Percentiles rank a stretch among this genome's conserved stretches.
Evolutionary conservation across 2,329 filamentous ascomycete genomes (phyloP).

Genomic region (Colletotrichum magnum): DNA sequence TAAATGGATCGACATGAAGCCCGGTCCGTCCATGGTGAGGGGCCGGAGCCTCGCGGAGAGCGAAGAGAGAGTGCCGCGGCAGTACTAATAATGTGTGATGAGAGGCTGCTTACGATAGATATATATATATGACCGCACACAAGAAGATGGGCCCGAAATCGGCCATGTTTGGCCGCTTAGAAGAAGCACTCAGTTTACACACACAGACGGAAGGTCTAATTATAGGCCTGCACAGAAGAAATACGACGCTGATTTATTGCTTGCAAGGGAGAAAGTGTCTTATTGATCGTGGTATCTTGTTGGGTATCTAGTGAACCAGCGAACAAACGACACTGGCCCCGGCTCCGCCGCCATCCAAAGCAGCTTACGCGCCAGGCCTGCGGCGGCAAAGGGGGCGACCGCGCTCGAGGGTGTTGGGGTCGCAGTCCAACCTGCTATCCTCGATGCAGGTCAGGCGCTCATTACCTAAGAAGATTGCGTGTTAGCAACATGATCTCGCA

Average conservation of each 20-base stretch:
- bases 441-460: conserved; percentile 47
- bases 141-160: not conserved
- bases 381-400: conserved; percentile 48
- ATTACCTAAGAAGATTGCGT: conserved; percentile 40
- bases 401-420: conserved; percentile 47
- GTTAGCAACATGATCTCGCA: conserved; percentile 5
- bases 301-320: too few relatives aligned
- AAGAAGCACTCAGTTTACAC: not conserved
- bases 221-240: not conserved
- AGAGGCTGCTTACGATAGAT: conserved; percentile 12
- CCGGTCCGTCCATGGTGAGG: conserved; percentile 68
- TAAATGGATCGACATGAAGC: conserved; percentile 75
- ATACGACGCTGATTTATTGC: not conserved
- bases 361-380: conserved; percentile 25
- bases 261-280: conserved; percentile 14
- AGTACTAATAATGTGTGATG: conserved; percentile 22
- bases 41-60: conserved; percentile 44
- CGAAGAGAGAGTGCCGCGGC: conserved; percentile 43
- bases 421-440: conserved; percentile 46
- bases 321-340: too few relatives aligned
- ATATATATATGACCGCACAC: not conserved
- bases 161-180: not conserved
- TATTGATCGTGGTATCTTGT: conserved; percentile 22
- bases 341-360: not conserved
- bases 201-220: not conserved